Evolutionary conservation across 1,139 yeast genomes (phyloP).

Genomic region (Geotrichum bryndzae): DNA sequence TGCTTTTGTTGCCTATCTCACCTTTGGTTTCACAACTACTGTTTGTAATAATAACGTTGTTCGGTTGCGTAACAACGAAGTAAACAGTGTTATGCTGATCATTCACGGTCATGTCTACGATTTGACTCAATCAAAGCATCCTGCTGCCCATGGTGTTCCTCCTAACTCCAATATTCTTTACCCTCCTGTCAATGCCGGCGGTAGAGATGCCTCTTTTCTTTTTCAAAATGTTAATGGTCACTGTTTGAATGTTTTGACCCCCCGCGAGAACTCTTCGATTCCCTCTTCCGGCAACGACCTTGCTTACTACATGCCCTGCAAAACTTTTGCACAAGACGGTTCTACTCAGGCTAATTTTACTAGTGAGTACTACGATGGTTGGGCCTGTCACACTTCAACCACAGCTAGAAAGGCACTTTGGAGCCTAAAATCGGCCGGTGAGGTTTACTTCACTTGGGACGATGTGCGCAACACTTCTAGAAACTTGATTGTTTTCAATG

Average conservation of each 20-base stretch:
- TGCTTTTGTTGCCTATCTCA: conserved; percentile 72
- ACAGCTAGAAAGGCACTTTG: conserved; percentile 66
- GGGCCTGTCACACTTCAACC: conserved; percentile 83
- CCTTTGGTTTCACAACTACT: conserved; percentile 85
- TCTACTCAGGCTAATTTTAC: conserved; percentile 59
- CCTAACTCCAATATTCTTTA: conserved; percentile 65
- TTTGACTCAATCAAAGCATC: conserved; percentile 65
- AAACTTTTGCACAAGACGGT: conserved; percentile 62
- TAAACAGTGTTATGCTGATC: conserved; percentile 56
- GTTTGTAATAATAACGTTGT: conserved; percentile 57
- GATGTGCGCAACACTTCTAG: conserved; percentile 66
- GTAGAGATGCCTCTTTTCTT: conserved; percentile 78
- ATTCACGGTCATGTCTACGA: conserved; percentile 80
- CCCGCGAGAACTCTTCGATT: conserved; percentile 62
- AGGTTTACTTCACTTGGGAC: conserved; percentile 86
- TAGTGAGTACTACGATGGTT: conserved; percentile 57
- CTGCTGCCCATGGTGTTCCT: conserved; percentile 70
- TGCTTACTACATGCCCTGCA: conserved; percentile 98
- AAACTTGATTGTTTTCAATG: conserved; percentile 79
- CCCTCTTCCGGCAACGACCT: conserved; percentile 60
- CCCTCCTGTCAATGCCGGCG: conserved; percentile 86
- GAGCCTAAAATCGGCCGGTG: conserved; percentile 55
- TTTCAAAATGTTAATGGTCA: conserved; percentile 95
- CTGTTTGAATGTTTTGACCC: conserved; percentile 75
- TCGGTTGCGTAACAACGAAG: conserved; percentile 55